A percentile compares a stretch with the other conserved stretches of the same genome.
phyloP scores from a whole-genome alignment of 1,284 basidiomycete genomes.

The Ustilago shanxiensis region DNA sequence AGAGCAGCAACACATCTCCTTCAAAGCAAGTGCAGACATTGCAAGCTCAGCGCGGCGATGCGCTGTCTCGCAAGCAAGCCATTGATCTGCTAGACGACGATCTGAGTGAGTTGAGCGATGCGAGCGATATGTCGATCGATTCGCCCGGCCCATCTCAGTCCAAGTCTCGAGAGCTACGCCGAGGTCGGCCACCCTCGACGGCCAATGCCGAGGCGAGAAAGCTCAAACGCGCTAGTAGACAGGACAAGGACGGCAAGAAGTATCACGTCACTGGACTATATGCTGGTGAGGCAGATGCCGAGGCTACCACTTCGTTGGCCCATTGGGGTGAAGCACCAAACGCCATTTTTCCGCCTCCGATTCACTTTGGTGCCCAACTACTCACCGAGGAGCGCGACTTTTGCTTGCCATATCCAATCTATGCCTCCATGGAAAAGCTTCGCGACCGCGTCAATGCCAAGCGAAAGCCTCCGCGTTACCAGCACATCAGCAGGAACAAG shows the following conservation, averaged over 20 bases:
- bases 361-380: slow-evolving; percentile 51
- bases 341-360: slow-evolving; percentile 31
- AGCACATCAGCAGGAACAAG: slow-evolving; percentile 57
- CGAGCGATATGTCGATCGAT: slow-evolving; percentile 22
- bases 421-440: slow-evolving; percentile 38
- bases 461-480: slow-evolving; percentile 58
- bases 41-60: background rate
- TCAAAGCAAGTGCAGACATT: background rate
- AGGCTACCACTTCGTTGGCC: slow-evolving; percentile 22
- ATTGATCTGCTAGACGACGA: slow-evolving; percentile 40
- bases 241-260: slow-evolving; percentile 39
- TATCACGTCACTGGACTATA: slow-evolving; percentile 42
- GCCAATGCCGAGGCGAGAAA: slow-evolving; percentile 17
- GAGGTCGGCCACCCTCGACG: slow-evolving; percentile 14
- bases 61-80: background rate
- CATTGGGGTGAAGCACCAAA: slow-evolving; percentile 9
- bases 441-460: slow-evolving; percentile 53
- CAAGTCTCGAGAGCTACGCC: slow-evolving; percentile 4
- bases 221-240: slow-evolving; percentile 30
- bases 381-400: slow-evolving; percentile 57
- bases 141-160: slow-evolving; percentile 24
- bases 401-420: slow-evolving; percentile 42
- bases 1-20: background rate
- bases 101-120: slow-evolving; percentile 38
- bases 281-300: slow-evolving; percentile 46